Base-by-base conservation (phyloP, 805 yeast genomes). In the Wickerhamiella hasegawae region DNA sequence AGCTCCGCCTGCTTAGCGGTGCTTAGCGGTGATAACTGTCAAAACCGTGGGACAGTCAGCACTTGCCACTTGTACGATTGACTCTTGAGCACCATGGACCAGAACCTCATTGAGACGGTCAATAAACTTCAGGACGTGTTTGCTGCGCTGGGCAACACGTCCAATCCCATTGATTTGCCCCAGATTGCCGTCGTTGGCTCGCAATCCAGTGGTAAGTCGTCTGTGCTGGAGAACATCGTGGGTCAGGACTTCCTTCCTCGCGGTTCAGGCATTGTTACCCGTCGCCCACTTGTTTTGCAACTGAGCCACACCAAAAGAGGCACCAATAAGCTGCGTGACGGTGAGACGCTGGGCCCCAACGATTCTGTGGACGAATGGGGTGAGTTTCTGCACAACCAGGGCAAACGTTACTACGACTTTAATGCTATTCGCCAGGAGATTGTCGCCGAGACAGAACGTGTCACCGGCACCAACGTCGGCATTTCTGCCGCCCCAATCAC, bases 401-500 rank as follows among this genome's bases (percentile, higher is more conserved):
- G 80, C 43, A 78, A 83, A 60, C 76, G 80, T 56, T 78, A 82
- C 60, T 77, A 66, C 62, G 79, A 84, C 55, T 87, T 87, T 55
- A 78, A 77, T 51, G 92, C 84, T 44, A 87, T 87, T 48, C 73
- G 95, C 54, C 62, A 67, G 40, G 98, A 87, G 57, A 87, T 87
- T 45, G 87, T 84, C 36, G 68, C 76, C 40, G 98, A 90, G 58
- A 87, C 94, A 3, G 93, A 81, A 43, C 73, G 79, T 34, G 76
- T 76, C 48, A 76, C 82, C 1, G 76, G 76, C 24, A 63, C 60
- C 40, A 69, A 71, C 46, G 73, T 74, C 48, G 97, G 98, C 33
- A 90, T 90, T 41, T 80, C 94, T 11, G 71, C 94, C 6, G 75
- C 73, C 15, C 98, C 98, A 31, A 90, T 90, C 53, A 87, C 90